Evolutionary conservation across 805 yeast species (phyloP).

Genomic region (Kregervanrija fluxuum): DNA sequence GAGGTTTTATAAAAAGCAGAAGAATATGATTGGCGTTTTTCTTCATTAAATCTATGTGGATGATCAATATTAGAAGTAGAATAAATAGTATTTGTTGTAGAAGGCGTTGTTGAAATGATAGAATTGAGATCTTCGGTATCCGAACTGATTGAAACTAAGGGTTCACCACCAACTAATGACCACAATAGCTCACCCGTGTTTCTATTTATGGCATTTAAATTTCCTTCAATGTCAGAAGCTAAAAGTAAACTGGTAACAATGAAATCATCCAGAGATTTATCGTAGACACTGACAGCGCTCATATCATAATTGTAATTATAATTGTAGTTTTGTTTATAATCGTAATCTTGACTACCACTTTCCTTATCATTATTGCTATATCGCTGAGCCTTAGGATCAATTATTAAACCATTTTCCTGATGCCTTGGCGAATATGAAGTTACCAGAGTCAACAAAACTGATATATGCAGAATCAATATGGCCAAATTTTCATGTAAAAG

Average conservation of each 20-base stretch:
- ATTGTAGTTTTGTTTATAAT: too few relatives aligned
- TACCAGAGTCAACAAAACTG: too few relatives aligned
- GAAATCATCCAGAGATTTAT: slow-evolving; percentile 17
- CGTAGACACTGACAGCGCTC: too few relatives aligned
- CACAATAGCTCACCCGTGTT: slow-evolving; percentile 69
- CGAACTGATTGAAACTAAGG: slow-evolving; percentile 41
- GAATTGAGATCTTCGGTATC: slow-evolving; percentile 6
- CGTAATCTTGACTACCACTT: too few relatives aligned
- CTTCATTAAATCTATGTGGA: background rate
- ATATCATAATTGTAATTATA: too few relatives aligned
- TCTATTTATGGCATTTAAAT: slow-evolving; percentile 72
- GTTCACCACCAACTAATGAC: slow-evolving; percentile 62
- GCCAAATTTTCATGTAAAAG: too few relatives aligned
- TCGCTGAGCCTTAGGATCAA: too few relatives aligned
- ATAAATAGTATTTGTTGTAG: background rate
- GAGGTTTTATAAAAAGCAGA: background rate
- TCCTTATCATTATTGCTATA: too few relatives aligned
- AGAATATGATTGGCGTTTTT: background rate
- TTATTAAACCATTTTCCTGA: too few relatives aligned
- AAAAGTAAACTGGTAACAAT: slow-evolving; percentile 48
- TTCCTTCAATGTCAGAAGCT: slow-evolving; percentile 81
- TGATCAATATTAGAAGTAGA: background rate
- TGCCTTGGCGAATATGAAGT: too few relatives aligned
- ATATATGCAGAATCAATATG: too few relatives aligned
- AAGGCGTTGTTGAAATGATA: slow-evolving; percentile 4